These are phyloP conservation scores for Neurospora sp. DNA, from an alignment of 495 filamentous ascomycete genomes.

Conservation along the genomic window DNA sequence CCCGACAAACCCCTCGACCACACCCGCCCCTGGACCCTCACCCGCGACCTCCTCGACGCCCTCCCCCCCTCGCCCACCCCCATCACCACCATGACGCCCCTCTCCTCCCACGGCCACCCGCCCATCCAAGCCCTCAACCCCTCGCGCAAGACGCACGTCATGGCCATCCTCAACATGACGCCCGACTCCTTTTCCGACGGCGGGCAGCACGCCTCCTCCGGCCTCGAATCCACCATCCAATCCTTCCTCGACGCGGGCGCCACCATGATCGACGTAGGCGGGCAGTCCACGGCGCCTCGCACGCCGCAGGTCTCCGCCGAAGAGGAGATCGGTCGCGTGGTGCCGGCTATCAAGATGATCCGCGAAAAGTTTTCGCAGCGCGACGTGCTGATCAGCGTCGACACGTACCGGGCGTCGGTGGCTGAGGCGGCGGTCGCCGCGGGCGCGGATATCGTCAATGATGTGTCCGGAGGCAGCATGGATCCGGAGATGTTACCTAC, in stretches of 20 bases:
- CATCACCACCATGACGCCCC: slow-evolving; percentile 58
- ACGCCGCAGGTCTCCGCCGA: slow-evolving; percentile 51
- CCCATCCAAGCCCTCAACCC: slow-evolving; percentile 54
- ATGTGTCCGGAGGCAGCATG: slow-evolving; percentile 73
- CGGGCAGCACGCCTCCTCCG: slow-evolving; percentile 42
- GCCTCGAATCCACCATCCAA: slow-evolving; percentile 36
- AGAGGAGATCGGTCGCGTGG: slow-evolving; percentile 68
- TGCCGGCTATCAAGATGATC: slow-evolving; percentile 67
- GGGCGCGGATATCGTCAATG: slow-evolving; percentile 91
- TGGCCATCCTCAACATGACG: slow-evolving; percentile 93
- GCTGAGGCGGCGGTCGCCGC: slow-evolving; percentile 70
- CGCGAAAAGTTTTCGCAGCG: slow-evolving; percentile 51
- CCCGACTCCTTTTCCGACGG: slow-evolving; percentile 98
- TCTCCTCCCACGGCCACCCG: slow-evolving; percentile 42
- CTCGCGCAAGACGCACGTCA: slow-evolving; percentile 61
- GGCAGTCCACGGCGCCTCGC: slow-evolving; percentile 79
- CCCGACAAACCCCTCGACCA: slow-evolving; percentile 45
- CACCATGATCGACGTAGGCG: slow-evolving; percentile 84
- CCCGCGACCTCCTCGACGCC: slow-evolving; percentile 50
- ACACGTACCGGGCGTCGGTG: slow-evolving; percentile 84
- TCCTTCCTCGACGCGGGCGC: slow-evolving; percentile 56
- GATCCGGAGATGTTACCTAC: slow-evolving; percentile 77
- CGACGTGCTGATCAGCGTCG: slow-evolving; percentile 65
- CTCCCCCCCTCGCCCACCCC: slow-evolving; percentile 43
- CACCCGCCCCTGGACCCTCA: slow-evolving; percentile 38